These are phyloP conservation scores for Choricystis sp. DNA, from an alignment of 139 green algal genomes.

Conservation along the genomic window DNA sequence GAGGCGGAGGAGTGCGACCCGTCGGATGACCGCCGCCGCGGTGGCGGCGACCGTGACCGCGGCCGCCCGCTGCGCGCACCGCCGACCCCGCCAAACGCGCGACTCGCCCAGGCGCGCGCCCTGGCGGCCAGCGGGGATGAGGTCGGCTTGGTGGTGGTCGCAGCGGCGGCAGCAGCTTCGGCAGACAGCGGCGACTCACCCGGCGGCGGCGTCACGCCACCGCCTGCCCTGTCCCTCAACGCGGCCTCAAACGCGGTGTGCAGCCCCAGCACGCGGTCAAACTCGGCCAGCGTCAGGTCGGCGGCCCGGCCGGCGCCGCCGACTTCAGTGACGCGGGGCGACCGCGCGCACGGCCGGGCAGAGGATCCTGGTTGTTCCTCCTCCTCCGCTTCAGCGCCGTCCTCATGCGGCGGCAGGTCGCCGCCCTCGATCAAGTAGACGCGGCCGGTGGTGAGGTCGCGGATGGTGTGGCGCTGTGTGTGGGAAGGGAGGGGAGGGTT, in stretches of 20 bases:
- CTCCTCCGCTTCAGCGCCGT: too few relatives aligned
- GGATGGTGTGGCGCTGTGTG: neutral
- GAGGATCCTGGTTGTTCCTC: too few relatives aligned
- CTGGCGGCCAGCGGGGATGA: too few relatives aligned
- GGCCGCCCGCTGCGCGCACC: neutral
- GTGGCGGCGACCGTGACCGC: neutral
- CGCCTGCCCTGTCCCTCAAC: too few relatives aligned
- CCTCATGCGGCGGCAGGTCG: neutral
- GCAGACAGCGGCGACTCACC: too few relatives aligned
- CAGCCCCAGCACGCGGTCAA: neutral
- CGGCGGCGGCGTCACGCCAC: too few relatives aligned
- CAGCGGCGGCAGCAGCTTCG: too few relatives aligned
- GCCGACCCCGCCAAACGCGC: neutral
- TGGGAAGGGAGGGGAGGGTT: neutral
- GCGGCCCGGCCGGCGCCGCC: too few relatives aligned
- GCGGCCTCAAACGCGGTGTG: neutral
- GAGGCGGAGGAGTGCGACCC: neutral
- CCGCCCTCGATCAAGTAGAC: neutral
- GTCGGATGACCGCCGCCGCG: too few relatives aligned
- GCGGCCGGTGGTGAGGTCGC: neutral
- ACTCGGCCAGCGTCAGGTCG: neutral
- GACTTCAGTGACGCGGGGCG: neutral
- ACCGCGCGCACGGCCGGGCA: neutral
- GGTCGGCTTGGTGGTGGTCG: too few relatives aligned
- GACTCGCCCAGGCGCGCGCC: neutral